Conservation (phyloP, 352 stramenopile species). For the Phytophthora fragariaefolia region DNA sequence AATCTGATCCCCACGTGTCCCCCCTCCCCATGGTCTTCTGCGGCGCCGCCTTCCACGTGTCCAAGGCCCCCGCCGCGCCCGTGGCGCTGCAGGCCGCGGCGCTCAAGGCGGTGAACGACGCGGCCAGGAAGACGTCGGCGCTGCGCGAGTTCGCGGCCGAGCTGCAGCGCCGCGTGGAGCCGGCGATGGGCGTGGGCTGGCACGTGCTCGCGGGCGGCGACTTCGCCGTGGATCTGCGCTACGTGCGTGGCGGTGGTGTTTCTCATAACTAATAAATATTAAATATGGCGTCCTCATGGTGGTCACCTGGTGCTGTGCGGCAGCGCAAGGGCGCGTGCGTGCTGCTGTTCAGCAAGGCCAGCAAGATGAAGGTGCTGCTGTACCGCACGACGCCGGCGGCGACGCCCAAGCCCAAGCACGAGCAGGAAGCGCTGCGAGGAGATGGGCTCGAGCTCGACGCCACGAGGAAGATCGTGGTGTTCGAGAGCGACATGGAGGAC, state of each 20-base stretch:
- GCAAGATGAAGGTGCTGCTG: constrained; percentile 76
- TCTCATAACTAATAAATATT: constrained; percentile 8
- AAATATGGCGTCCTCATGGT: background rate
- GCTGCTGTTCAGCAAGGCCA: constrained; percentile 62
- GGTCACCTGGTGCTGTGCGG: constrained; percentile 10
- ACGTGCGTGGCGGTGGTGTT: constrained; percentile 45
- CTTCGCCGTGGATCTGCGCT: constrained; percentile 80
- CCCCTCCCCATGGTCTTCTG: constrained; percentile 67
- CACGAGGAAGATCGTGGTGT: constrained; percentile 57
- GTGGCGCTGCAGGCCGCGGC: constrained; percentile 45
- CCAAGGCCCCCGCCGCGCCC: constrained; percentile 55
- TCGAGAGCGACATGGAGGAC: constrained; percentile 63
- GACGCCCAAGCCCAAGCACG: constrained; percentile 37
- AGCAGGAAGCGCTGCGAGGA: constrained; percentile 39
- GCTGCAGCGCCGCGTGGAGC: constrained; percentile 51
- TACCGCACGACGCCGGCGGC: constrained; percentile 66
- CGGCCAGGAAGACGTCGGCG: constrained; percentile 59
- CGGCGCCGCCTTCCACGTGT: constrained; percentile 68
- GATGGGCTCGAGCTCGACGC: constrained; percentile 16
- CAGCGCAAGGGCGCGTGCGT: constrained; percentile 75
- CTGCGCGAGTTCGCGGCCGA: constrained; percentile 61
- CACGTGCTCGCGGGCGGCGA: constrained; percentile 72
- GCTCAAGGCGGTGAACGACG: constrained; percentile 61
- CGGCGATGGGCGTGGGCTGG: constrained; percentile 62
- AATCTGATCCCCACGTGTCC: constrained; percentile 19